Evolutionary conservation across 331 rosid species (phyloP).

Genomic region (Acacia pycnantha): DNA sequence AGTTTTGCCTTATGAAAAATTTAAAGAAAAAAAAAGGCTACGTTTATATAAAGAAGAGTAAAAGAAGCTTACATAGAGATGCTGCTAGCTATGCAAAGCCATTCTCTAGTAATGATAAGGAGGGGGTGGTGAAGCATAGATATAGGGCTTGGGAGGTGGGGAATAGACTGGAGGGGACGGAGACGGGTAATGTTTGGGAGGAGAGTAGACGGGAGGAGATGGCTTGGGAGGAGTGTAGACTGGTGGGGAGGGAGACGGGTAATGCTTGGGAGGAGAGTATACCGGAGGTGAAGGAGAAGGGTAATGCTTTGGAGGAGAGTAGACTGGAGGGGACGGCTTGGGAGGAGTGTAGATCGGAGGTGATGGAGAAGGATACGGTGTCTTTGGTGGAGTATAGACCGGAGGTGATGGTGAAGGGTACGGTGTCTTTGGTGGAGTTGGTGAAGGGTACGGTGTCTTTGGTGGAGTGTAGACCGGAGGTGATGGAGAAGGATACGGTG

Average conservation of each 20-base stretch:
- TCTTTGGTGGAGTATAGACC: not conserved
- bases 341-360: constrained; percentile 18
- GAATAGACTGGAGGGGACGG: constrained; percentile 22
- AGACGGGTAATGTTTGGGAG: not conserved
- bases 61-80: constrained; percentile 39
- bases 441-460: constrained; percentile 6
- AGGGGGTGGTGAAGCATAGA: constrained; percentile 71
- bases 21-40: not conserved
- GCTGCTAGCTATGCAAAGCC: constrained; percentile 13
- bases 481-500: constrained; percentile 20
- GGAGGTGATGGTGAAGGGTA: not conserved
- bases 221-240: constrained; percentile 7
- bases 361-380: constrained; percentile 15
- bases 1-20: not conserved
- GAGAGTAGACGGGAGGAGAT: constrained; percentile 1
- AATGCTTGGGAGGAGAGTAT: constrained; percentile 1
- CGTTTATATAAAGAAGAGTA: not conserved
- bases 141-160: constrained; percentile 20
- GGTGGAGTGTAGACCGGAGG: constrained; percentile 22
- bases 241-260: constrained; percentile 16
- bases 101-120: constrained; percentile 60
- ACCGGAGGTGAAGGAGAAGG: constrained; percentile 22
- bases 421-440: not conserved
- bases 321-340: not conserved
- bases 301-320: constrained; percentile 9